These are phyloP conservation scores for Solanum microdontum DNA, from an alignment of 257 asterid genomes.

Conservation along the genomic window DNA sequence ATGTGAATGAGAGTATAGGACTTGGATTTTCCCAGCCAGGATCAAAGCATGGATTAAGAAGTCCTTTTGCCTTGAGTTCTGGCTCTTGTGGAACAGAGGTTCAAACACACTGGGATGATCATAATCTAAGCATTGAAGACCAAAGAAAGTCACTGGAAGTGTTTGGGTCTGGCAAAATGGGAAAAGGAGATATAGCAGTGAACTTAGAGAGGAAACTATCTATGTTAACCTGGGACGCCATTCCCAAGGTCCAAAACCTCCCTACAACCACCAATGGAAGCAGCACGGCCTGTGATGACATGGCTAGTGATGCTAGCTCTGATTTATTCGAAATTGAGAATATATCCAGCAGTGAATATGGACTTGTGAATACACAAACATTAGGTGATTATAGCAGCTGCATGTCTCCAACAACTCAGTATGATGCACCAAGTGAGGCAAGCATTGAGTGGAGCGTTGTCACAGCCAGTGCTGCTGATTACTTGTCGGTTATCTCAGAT, in stretches of 20 bases:
- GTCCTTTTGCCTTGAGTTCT: neutral
- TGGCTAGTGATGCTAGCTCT: constrained; percentile 76
- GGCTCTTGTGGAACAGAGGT: neutral
- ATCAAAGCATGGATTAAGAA: neutral
- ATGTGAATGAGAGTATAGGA: constrained; percentile 2
- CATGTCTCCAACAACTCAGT: constrained; percentile 39
- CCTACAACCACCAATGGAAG: constrained; percentile 18
- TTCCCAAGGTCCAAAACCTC: constrained; percentile 26
- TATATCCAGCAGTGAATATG: constrained; percentile 28
- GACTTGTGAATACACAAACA: neutral
- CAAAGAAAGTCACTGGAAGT: constrained; percentile 52
- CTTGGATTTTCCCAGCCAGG: constrained; percentile 14
- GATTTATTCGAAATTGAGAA: constrained; percentile 80
- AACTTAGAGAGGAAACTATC: constrained; percentile 65
- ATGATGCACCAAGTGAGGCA: constrained; percentile 72
- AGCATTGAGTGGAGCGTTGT: constrained; percentile 79
- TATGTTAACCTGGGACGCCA: constrained; percentile 86
- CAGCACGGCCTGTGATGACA: constrained; percentile 37
- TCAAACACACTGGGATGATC: neutral
- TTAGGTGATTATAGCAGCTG: constrained; percentile 25
- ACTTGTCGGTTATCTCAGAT: constrained; percentile 35
- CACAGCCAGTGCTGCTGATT: constrained; percentile 69
- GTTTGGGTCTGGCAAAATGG: constrained; percentile 34
- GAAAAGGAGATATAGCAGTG: constrained; percentile 24
- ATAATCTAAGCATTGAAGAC: constrained; percentile 8